phyloP scores from a whole-genome alignment of 108 stramenopile species.

The Fragilaria crotonensis region DNA sequence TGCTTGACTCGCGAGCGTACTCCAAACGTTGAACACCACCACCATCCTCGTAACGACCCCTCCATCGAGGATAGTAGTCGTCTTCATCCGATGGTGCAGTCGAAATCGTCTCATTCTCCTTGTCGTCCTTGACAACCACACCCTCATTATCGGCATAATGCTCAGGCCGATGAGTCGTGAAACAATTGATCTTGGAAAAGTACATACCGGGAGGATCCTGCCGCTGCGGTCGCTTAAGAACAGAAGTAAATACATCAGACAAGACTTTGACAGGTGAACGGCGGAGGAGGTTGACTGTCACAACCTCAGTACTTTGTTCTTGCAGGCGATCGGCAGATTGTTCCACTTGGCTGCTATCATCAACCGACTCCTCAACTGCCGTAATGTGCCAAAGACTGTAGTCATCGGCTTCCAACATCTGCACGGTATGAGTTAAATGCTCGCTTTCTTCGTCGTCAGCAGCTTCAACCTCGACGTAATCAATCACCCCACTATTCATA shows the following conservation, averaged over 20 bases:
- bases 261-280: no score
- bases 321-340: neutral
- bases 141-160: neutral
- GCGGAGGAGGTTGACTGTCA: no score
- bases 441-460: no score
- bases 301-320: neutral
- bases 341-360: no score
- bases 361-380: no score
- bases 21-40: no score
- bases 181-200: neutral
- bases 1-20: no score
- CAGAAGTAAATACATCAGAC: no score
- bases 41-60: no score
- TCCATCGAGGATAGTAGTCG: no score
- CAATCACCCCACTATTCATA: neutral
- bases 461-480: no score
- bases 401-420: neutral
- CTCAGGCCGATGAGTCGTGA: neutral
- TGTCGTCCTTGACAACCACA: neutral
- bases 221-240: no score
- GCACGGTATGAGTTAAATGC: neutral
- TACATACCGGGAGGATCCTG: neutral
- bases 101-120: neutral
- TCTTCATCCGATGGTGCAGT: neutral
- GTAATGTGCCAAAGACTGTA: neutral